phyloP scores from a whole-genome alignment of 805 yeast genomes.

The Babjeviella inositovora region DNA sequence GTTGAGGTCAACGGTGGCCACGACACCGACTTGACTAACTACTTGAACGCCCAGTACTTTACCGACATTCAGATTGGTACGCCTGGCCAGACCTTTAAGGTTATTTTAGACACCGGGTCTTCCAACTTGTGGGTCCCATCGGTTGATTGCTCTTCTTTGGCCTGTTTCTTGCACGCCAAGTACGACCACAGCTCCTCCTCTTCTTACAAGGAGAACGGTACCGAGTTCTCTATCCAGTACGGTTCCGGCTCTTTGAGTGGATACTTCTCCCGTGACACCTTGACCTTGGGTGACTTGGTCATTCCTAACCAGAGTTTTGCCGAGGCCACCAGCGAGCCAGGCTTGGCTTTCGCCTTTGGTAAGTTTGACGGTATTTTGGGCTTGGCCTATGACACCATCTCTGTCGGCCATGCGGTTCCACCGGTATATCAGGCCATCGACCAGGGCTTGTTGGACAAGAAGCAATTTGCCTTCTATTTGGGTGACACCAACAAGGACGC shows the following conservation, averaged over 20 bases:
- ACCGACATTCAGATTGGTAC: constrained; percentile 87
- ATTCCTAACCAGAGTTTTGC: constrained; percentile 90
- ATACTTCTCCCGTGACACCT: constrained; percentile 72
- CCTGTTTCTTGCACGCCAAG: constrained; percentile 88
- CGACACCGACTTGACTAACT: constrained; percentile 80
- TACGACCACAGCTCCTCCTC: constrained; percentile 77
- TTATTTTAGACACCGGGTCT: constrained; percentile 90
- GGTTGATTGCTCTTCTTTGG: constrained; percentile 76
- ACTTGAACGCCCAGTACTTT: constrained; percentile 90
- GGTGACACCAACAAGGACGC: constrained; percentile 60
- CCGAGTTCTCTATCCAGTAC: constrained; percentile 72
- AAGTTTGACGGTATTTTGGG: constrained; percentile 97
- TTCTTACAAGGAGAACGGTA: constrained; percentile 75
- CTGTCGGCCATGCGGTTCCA: constrained; percentile 82
- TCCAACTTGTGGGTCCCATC: constrained; percentile 97
- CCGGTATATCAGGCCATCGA: constrained; percentile 84
- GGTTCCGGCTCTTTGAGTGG: constrained; percentile 94
- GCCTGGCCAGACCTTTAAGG: constrained; percentile 89
- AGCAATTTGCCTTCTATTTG: constrained; percentile 80
- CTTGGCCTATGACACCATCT: constrained; percentile 80
- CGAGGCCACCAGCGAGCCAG: constrained; percentile 95
- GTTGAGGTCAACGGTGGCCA: constrained; percentile 26
- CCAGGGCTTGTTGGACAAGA: constrained; percentile 67
- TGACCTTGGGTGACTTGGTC: constrained; percentile 67
- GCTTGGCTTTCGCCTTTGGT: constrained; percentile 95